Evolutionary conservation across 805 yeast genomes (phyloP).

Genomic region (Helenozyma rhizophorensis): DNA sequence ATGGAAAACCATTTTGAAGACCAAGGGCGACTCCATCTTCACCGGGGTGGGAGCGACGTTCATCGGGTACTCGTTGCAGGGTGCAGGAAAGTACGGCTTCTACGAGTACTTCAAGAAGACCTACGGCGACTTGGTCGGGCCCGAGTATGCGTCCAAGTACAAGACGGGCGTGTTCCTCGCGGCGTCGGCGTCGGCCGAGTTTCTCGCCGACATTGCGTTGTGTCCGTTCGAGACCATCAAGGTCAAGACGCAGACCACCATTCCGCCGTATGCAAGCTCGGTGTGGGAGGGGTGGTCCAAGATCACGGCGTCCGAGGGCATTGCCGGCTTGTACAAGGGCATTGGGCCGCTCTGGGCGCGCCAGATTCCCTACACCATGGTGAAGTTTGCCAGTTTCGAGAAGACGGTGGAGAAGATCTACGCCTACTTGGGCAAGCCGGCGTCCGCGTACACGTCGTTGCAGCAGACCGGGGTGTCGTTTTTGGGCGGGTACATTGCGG

Average conservation of each 20-base stretch:
- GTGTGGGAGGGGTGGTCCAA: constrained; percentile 64
- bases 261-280: constrained; percentile 74
- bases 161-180: constrained; percentile 72
- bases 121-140: constrained; percentile 66
- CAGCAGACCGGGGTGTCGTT: constrained; percentile 95
- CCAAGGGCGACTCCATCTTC: constrained; percentile 76
- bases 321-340: constrained; percentile 80
- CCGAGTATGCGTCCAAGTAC: constrained; percentile 54
- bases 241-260: constrained; percentile 88
- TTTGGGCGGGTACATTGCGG: constrained; percentile 94
- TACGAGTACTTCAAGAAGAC: constrained; percentile 86
- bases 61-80: constrained; percentile 91
- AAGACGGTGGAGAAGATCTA: constrained; percentile 82
- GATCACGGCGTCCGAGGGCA: constrained; percentile 64
- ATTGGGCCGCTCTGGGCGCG: constrained; percentile 90
- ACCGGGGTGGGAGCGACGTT: constrained; percentile 92
- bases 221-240: constrained; percentile 96
- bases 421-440: constrained; percentile 64
- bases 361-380: constrained; percentile 99
- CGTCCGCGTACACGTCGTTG: constrained; percentile 60
- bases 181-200: constrained; percentile 92
- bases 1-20: constrained; percentile 67
- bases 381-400: constrained; percentile 92
- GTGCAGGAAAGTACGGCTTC: constrained; percentile 96
- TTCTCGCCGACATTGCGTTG: constrained; percentile 81